A percentile compares a stretch with the other conserved stretches of the same genome.
Evolutionary conservation across 140 eudicot genomes (phyloP).

Genomic region (Ambrosia hybrid): DNA sequence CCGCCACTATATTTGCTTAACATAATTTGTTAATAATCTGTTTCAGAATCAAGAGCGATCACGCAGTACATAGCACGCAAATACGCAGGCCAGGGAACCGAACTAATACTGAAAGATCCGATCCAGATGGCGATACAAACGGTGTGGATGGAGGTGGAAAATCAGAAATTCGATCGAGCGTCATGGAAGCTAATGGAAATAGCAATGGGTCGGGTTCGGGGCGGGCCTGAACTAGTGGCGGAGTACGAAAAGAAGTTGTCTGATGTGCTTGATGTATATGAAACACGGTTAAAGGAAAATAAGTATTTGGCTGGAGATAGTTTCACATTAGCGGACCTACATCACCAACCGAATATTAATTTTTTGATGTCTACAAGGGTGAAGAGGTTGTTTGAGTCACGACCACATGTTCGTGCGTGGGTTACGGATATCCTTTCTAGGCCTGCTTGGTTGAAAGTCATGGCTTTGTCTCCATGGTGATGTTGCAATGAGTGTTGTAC

Average conservation of each 20-base stretch:
- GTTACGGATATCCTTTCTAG: slow-evolving; percentile 42
- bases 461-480: background rate
- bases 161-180: slow-evolving; percentile 36
- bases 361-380: slow-evolving; percentile 39
- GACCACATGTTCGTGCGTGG: slow-evolving; percentile 60
- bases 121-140: slow-evolving; percentile 38
- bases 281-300: slow-evolving; percentile 46
- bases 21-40: background rate
- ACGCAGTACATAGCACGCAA: slow-evolving; percentile 39
- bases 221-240: slow-evolving; percentile 34
- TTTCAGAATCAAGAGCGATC: slow-evolving; percentile 68
- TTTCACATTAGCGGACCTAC: slow-evolving; percentile 56
- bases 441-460: slow-evolving; percentile 60
- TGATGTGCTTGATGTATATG: slow-evolving; percentile 58
- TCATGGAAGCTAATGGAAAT: slow-evolving; percentile 35
- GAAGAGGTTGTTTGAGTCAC: slow-evolving; percentile 33
- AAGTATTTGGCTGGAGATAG: slow-evolving; percentile 61
- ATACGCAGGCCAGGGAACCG: slow-evolving; percentile 39
- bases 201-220: slow-evolving; percentile 17
- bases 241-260: slow-evolving; percentile 40
- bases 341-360: slow-evolving; percentile 42
- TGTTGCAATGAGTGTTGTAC: too few species aligned
- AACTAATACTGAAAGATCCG: slow-evolving; percentile 27
- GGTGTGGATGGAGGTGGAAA: slow-evolving; percentile 52
- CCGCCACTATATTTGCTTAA: too few species aligned